A percentile compares a stretch with the other conserved stretches of the same genome.
Conservation (phyloP, 163 green algal genomes). For the Scenedesmus sp. region DNA sequence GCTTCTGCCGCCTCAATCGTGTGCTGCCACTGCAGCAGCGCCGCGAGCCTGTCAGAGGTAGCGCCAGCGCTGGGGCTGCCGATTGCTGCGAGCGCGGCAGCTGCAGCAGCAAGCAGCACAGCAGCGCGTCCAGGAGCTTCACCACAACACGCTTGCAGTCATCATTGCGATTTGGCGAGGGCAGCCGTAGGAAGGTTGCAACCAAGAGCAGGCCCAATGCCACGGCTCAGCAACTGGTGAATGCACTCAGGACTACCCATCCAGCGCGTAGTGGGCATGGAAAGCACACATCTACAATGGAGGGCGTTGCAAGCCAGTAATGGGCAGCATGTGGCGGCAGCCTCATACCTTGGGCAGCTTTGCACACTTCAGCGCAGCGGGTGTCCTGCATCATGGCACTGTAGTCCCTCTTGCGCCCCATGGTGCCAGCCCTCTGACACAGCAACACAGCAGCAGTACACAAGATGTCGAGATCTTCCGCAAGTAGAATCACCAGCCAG, state of each 20-base stretch:
- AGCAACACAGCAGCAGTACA: neutral
- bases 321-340: neutral
- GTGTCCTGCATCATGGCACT: neutral
- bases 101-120: neutral
- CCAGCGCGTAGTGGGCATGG: neutral
- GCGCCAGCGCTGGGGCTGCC: neutral
- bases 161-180: neutral
- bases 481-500: neutral
- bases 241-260: neutral
- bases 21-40: constrained; percentile 48
- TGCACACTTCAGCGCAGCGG: constrained; percentile 35
- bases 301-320: neutral
- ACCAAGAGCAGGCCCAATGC: neutral
- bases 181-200: neutral
- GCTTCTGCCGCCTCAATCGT: constrained; percentile 51
- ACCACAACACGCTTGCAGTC: neutral
- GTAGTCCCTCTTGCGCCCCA: neutral
- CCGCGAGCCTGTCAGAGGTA: neutral
- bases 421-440: neutral
- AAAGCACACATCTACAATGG: neutral
- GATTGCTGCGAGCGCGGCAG: constrained; percentile 32
- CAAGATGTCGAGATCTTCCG: neutral
- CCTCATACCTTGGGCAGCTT: constrained; percentile 39
- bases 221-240: neutral
- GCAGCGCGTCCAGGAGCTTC: no score